A percentile compares a stretch with the other conserved stretches of the same genome.
Conservation (phyloP, 2,329 filamentous ascomycete genomes). For the Phialocephala sp. region DNA sequence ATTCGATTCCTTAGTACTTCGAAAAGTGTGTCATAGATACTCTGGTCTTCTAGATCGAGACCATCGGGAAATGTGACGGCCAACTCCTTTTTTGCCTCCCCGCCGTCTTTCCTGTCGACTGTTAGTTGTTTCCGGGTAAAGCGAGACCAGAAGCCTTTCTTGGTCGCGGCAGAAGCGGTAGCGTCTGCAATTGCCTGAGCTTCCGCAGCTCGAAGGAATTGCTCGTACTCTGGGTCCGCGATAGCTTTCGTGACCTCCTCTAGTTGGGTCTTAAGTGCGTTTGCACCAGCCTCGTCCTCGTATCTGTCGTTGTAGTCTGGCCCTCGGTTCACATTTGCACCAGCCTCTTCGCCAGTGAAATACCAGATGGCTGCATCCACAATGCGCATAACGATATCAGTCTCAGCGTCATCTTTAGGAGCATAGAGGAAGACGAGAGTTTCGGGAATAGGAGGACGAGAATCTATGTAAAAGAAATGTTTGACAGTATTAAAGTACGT, state of each 20-base stretch:
- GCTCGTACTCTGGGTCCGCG: background rate
- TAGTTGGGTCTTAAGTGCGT: background rate
- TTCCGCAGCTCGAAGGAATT: no score
- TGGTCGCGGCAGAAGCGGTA: no score
- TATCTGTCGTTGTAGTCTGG: background rate
- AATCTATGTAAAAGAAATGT: background rate
- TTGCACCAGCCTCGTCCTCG: background rate
- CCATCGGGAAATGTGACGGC: background rate
- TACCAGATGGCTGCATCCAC: conserved; percentile 1
- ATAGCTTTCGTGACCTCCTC: background rate
- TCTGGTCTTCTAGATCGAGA: background rate
- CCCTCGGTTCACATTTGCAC: background rate
- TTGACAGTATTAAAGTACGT: background rate
- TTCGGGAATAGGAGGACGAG: conserved; percentile 1
- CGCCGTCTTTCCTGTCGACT: no score
- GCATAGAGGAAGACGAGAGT: background rate
- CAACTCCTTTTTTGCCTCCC: no score
- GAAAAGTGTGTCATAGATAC: background rate
- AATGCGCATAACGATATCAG: background rate
- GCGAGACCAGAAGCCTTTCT: no score
- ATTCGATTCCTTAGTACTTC: background rate
- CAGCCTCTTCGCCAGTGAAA: background rate
- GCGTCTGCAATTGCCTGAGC: no score
- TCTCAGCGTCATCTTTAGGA: background rate
- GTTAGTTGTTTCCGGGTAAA: no score